Evolutionary conservation across 2,329 filamentous ascomycete genomes (phyloP), one percentile per base, ranked within the genome.

Genomic region (Colletotrichum costaricense): DNA sequence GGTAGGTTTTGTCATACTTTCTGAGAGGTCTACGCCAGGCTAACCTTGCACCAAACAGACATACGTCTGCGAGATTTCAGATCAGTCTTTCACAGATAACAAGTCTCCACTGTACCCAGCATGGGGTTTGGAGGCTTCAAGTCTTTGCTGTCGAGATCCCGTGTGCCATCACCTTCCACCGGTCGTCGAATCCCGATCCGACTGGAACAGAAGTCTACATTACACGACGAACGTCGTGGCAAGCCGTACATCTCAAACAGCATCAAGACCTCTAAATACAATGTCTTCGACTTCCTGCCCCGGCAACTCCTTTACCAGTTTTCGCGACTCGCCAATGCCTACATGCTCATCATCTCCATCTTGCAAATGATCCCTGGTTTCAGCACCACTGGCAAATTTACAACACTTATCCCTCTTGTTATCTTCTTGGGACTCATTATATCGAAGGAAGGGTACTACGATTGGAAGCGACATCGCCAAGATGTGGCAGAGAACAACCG

Each of bases 301-400:
- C 93, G 94, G 74, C 95, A 97, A 80, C 81, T 97, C 14, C 88
- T 95, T 73, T 95, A 95, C 66, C 95, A 97, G 78, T 97, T 97
- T 79, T 93, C 94, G 8, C 93, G 95, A 74, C 84, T 97, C 56
- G 93, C 93, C 76, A 97, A 97, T 82, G 96, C 97, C 78, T 90
- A 97, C 82, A 97, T 97, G 81, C 87, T 97, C 69, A 91, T 93
- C 76, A 91, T 97, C 76, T 94, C 94, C 52, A 92, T 97, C 74
- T 87, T 95, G 64, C 95, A 97, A 82, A 94, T 93, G 84, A 80
- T 95, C 78, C 93, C 93, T 14, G 92, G 91, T 24, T 85, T 95
- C 66, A 94, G 92, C 81, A 95, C 93, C 3, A 95, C 93, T 11
- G 93, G 93, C 80, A 92, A 81, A 57, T 95, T 90, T 77, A 95